Conservation (phyloP, 2,329 filamentous ascomycete genomes). For the Colletotrichum graminicola region DNA sequence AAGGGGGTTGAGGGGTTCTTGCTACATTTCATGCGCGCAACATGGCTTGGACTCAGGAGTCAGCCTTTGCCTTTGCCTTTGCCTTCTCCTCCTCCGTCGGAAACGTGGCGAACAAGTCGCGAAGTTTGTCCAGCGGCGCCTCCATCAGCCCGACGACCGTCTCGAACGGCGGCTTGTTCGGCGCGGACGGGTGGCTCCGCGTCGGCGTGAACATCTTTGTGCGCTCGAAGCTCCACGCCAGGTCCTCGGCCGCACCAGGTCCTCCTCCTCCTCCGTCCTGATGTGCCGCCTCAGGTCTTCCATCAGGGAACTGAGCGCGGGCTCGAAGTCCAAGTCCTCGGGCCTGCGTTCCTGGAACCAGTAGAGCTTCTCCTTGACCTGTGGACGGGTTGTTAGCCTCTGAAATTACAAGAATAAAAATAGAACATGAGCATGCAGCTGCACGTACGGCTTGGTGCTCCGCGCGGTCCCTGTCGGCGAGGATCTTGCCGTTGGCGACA, state of each 20-base stretch:
- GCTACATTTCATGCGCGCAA: not conserved
- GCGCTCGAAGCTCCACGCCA: constrained; percentile 59
- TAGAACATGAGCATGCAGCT: too few species aligned
- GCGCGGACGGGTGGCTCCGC: constrained; percentile 63
- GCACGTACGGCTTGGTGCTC: constrained; percentile 59
- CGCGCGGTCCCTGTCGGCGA: constrained; percentile 61
- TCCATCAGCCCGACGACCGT: constrained; percentile 65
- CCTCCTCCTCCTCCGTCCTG: constrained; percentile 62
- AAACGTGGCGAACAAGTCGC: constrained; percentile 68
- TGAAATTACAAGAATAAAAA: too few species aligned
- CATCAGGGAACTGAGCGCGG: constrained; percentile 59
- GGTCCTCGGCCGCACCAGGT: constrained; percentile 56
- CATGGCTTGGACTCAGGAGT: not conserved
- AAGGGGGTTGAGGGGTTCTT: not conserved
- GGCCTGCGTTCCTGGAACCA: constrained; percentile 61
- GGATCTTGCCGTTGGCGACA: constrained; percentile 55
- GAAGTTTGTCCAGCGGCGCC: constrained; percentile 68
- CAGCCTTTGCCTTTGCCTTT: not conserved
- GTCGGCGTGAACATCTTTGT: constrained; percentile 68
- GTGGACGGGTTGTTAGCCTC: not conserved
- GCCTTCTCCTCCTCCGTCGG: constrained; percentile 46
- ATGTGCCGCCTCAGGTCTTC: constrained; percentile 59
- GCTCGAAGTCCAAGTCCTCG: constrained; percentile 55
- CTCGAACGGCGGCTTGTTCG: constrained; percentile 67
- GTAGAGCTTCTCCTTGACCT: constrained; percentile 66